Evolutionary conservation across 2,329 filamentous ascomycete genomes (phyloP).

Genomic region (Fusarium sp.): DNA sequence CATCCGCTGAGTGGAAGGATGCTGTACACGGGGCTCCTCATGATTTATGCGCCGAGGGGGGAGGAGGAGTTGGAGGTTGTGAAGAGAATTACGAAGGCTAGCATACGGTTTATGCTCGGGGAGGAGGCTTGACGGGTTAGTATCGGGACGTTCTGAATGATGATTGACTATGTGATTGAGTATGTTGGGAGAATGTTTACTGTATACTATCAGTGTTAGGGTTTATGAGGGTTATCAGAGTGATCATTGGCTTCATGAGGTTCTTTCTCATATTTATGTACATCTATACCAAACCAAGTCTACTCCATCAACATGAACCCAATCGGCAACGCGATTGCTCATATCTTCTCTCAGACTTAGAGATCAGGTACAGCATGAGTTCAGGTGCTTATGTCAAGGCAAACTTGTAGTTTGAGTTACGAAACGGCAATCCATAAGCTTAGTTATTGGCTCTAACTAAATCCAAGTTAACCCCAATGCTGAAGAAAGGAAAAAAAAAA

Average conservation of each 20-base stretch:
- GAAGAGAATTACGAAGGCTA: slow-evolving; percentile 13
- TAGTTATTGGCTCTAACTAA: neutral
- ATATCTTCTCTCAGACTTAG: neutral
- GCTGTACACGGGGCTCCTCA: slow-evolving; percentile 27
- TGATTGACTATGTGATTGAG: neutral
- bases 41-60: slow-evolving; percentile 30
- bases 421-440: neutral
- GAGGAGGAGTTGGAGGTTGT: slow-evolving; percentile 22
- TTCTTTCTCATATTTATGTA: neutral
- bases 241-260: neutral
- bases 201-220: neutral
- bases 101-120: slow-evolving; percentile 21
- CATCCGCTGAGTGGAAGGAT: slow-evolving; percentile 25
- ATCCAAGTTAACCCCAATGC: neutral
- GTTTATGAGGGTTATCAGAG: neutral
- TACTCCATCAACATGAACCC: too few relatives aligned
- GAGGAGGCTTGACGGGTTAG: slow-evolving; percentile 7
- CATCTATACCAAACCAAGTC: neutral
- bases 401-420: neutral
- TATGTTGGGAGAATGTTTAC: neutral
- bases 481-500: neutral
- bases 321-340: neutral
- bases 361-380: neutral
- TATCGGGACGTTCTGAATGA: neutral
- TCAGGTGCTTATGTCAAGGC: neutral